These are phyloP conservation scores for Russula foetens DNA, from an alignment of 768 basidiomycete genomes.

Conservation along the genomic window DNA sequence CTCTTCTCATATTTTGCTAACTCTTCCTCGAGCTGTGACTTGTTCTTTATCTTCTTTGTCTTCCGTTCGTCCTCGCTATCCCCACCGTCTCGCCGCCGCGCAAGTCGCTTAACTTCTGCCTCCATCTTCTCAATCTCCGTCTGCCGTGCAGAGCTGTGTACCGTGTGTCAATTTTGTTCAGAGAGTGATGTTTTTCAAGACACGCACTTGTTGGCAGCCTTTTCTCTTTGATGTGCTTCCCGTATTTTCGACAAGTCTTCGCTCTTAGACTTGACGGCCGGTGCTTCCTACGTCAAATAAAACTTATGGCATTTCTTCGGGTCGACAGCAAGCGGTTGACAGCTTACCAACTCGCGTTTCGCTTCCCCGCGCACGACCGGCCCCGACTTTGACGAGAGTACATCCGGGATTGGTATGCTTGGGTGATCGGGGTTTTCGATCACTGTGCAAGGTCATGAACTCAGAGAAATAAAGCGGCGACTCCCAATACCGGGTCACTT, in stretches of 20 bases:
- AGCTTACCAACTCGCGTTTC: constrained; percentile 6
- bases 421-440: constrained; percentile 29
- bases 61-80: constrained; percentile 61
- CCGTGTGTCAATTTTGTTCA: neutral
- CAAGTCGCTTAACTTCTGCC: constrained; percentile 73
- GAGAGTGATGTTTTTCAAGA: neutral
- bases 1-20: constrained; percentile 71
- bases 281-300: constrained; percentile 22
- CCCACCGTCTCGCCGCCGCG: constrained; percentile 47
- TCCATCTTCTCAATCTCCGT: constrained; percentile 85
- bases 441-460: constrained; percentile 22
- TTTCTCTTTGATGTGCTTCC: constrained; percentile 66
- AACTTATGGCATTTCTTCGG: constrained; percentile 1
- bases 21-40: constrained; percentile 74
- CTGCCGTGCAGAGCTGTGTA: constrained; percentile 50
- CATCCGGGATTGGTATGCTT: constrained; percentile 10
- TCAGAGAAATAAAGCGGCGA: neutral
- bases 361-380: neutral
- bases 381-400: neutral
- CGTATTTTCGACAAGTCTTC: constrained; percentile 63
- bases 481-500: constrained; percentile 25
- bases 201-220: constrained; percentile 49
- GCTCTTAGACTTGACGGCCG: constrained; percentile 32
- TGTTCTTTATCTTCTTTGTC: constrained; percentile 49
- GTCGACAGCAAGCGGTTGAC: neutral